Evolutionary conservation across 164 flowering plant species (phyloP).

Genomic region (Vitis rotundifolia): DNA sequence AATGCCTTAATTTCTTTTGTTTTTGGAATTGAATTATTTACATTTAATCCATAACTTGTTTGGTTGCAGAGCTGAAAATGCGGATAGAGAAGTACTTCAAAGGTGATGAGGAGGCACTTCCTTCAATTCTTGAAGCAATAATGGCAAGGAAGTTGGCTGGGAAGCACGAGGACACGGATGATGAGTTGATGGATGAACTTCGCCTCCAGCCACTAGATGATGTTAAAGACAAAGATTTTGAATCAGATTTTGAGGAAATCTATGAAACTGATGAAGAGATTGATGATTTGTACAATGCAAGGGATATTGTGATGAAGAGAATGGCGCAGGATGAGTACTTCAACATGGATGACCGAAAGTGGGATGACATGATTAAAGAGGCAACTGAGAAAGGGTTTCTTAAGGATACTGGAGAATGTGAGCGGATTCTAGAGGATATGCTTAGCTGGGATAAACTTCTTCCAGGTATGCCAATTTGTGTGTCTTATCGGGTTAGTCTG

Average conservation of each 20-base stretch:
- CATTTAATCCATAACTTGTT: not conserved
- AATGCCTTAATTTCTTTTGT: not conserved
- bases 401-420: conserved; percentile 72
- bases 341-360: conserved; percentile 73
- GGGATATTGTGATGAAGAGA: conserved; percentile 50
- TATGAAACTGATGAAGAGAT: conserved; percentile 77
- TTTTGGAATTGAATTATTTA: not conserved
- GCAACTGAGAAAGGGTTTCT: conserved; percentile 59
- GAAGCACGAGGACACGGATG: conserved; percentile 78
- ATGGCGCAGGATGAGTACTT: conserved; percentile 58
- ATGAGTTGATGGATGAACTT: conserved; percentile 64
- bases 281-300: conserved; percentile 67
- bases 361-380: conserved; percentile 79
- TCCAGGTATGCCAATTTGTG: conserved; percentile 55
- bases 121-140: conserved; percentile 56
- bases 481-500: not conserved
- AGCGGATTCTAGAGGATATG: conserved; percentile 83
- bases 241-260: conserved; percentile 60
- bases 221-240: conserved; percentile 56
- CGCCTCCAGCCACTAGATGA: conserved; percentile 41
- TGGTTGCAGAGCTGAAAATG: conserved; percentile 46
- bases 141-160: conserved; percentile 46
- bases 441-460: conserved; percentile 89
- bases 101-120: conserved; percentile 59
- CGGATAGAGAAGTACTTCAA: conserved; percentile 57